Base-by-base conservation (phyloP, 139 green algal species). In the Closterium sp. region DNA sequence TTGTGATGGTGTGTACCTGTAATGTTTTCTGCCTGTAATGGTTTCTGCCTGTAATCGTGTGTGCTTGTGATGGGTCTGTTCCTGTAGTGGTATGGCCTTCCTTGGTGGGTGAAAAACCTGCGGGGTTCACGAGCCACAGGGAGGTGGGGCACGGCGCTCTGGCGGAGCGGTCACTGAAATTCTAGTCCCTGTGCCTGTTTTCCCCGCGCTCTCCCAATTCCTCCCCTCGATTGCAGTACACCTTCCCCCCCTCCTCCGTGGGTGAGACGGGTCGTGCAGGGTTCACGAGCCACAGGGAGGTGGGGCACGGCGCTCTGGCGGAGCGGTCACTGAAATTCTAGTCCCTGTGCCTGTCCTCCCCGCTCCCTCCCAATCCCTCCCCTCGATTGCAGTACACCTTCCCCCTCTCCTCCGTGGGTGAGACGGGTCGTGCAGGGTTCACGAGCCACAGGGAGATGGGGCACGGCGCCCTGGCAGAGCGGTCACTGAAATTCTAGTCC, bases 191-290 rank as follows among this genome's bases (percentile, higher is more conserved):
- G 2, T 29, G 22, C 24, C 4, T 86, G 22, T 86, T 4, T n/a
- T 5, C 50, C 88, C 85, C 88, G 2, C 85, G 4, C 88, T 85
- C 9, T 6, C 29, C 50, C n/a, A 5, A 28, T n/a, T 31, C 50
- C 88, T 85, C 88, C 50, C 29, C 50, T 7, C 11, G 2, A 6
- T 3, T 2, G 90, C 97, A 99, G 95, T 99, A 99, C 95, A 98
- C 97, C 95, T 99, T 99, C 97, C 98, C 98, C 4, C 98, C 98
- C 31, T 97, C 93, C 86, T 97, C 93, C 10, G 98, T 99, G 29
- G 98, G 98, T 0, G 98, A 99, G 95, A 97, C 95, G 17, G 97
- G 98, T 1, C 94, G 97, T 17, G 88, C 97, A 2, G 97, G 97
- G 0, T 90, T 62, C 7, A 38, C 95, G 92, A 95, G 32, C 32